These are phyloP conservation scores for Candida gigantensis DNA, from an alignment of 1,139 yeast species.

Conservation along the genomic window DNA sequence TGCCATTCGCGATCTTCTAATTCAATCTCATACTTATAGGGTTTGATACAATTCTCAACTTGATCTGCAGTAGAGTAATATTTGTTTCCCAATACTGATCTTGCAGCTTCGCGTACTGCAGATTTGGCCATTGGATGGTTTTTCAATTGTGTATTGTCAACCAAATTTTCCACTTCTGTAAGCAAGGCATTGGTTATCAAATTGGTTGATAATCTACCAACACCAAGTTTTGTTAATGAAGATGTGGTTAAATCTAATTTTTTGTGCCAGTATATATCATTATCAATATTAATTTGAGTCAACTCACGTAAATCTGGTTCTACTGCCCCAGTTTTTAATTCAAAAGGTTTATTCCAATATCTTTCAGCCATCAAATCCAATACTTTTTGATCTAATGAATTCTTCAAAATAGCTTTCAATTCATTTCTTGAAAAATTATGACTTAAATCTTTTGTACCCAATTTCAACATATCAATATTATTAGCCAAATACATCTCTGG, in stretches of 20 bases:
- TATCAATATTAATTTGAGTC: slow-evolving; percentile 52
- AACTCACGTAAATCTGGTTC: slow-evolving; percentile 60
- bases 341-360: slow-evolving; percentile 81
- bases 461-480: slow-evolving; percentile 82
- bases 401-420: slow-evolving; percentile 72
- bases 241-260: slow-evolving; percentile 84
- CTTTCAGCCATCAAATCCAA: slow-evolving; percentile 83
- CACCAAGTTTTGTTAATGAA: slow-evolving; percentile 85
- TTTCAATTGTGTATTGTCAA: slow-evolving; percentile 70
- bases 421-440: slow-evolving; percentile 82
- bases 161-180: slow-evolving; percentile 73
- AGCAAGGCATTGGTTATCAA: slow-evolving; percentile 78
- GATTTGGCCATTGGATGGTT: slow-evolving; percentile 84
- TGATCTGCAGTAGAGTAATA: slow-evolving; percentile 95
- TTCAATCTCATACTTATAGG: slow-evolving; percentile 95
- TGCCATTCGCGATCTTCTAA: slow-evolving; percentile 95
- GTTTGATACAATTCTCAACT: slow-evolving; percentile 97
- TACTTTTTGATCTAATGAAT: slow-evolving; percentile 85
- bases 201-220: slow-evolving; percentile 86
- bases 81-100: slow-evolving; percentile 71
- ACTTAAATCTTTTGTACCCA: slow-evolving; percentile 84
- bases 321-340: slow-evolving; percentile 17
- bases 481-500: slow-evolving; percentile 94
- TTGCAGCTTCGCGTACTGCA: slow-evolving; percentile 84
- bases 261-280: slow-evolving; percentile 84